These are phyloP conservation scores for Friedmanniomyces endolithicus DNA, from an alignment of 495 filamentous ascomycete genomes.

Conservation along the genomic window DNA sequence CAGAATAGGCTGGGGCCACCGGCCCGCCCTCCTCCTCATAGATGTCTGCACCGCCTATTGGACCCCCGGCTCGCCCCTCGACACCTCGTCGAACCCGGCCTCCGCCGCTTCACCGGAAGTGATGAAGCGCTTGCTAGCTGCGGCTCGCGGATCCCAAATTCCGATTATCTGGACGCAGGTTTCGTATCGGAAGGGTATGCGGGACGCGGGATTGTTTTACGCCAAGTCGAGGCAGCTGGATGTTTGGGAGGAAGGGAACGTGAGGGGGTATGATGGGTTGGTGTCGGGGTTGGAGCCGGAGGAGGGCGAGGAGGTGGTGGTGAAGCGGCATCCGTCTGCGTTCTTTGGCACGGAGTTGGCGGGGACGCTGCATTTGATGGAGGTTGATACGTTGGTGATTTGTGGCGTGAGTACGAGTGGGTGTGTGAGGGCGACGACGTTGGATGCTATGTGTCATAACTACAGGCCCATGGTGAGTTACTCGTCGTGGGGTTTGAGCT, in stretches of 20 bases:
- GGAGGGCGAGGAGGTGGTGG: slow-evolving; percentile 26
- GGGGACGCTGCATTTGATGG: slow-evolving; percentile 21
- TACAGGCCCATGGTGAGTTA: slow-evolving; percentile 25
- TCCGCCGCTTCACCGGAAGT: slow-evolving; percentile 21
- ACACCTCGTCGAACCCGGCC: slow-evolving; percentile 23
- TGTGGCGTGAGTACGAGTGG: slow-evolving; percentile 31
- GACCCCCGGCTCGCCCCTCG: slow-evolving; percentile 27
- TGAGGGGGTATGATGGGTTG: slow-evolving; percentile 23
- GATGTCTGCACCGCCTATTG: slow-evolving; percentile 34
- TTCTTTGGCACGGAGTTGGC: slow-evolving; percentile 33
- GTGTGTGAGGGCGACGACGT: slow-evolving; percentile 28
- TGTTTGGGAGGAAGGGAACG: slow-evolving; percentile 30
- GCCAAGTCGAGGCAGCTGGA: slow-evolving; percentile 25
- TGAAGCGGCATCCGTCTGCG: slow-evolving; percentile 29
- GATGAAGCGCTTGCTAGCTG: slow-evolving; percentile 25
- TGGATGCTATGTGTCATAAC: slow-evolving; percentile 31
- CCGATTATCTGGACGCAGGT: slow-evolving; percentile 29
- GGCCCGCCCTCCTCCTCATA: slow-evolving; percentile 29
- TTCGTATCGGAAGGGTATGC: slow-evolving; percentile 26
- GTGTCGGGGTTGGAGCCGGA: slow-evolving; percentile 26
- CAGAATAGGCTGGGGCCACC: slow-evolving; percentile 29
- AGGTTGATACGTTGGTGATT: slow-evolving; percentile 30
- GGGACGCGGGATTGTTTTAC: slow-evolving; percentile 28
- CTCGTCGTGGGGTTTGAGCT: neutral
- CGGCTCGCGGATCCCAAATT: slow-evolving; percentile 23